phyloP scores from a whole-genome alignment of 441 rosid genomes.

The Macaranga tanarius region DNA sequence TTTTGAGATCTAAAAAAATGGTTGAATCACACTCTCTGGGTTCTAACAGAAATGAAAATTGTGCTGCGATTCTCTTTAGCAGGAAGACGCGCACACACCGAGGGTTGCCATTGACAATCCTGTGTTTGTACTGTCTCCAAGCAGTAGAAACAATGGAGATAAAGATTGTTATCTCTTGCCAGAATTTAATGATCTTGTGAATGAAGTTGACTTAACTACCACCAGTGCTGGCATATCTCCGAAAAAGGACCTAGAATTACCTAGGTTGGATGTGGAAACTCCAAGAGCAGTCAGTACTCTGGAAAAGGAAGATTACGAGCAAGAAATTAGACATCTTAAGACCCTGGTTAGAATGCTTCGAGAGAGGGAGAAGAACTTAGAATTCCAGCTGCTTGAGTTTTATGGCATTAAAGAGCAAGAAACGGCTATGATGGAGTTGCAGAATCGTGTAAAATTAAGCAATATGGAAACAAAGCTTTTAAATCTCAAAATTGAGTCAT shows the following conservation, averaged over 20 bases:
- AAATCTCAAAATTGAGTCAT: conserved; percentile 62
- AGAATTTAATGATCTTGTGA: conserved; percentile 49
- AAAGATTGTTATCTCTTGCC: conserved; percentile 55
- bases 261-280: conserved; percentile 35
- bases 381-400: conserved; percentile 70
- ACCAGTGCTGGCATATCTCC: conserved; percentile 24
- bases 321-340: conserved; percentile 59
- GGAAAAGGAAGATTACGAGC: conserved; percentile 49
- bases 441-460: conserved; percentile 69
- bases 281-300: conserved; percentile 38
- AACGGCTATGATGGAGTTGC: conserved; percentile 62
- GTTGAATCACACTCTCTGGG: background rate
- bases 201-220: conserved; percentile 39
- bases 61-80: conserved; percentile 17
- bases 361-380: conserved; percentile 75
- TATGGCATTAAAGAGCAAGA: conserved; percentile 90
- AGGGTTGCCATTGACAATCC: conserved; percentile 28
- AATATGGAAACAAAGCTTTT: conserved; percentile 72
- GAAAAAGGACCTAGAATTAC: conserved; percentile 25
- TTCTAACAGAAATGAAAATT: background rate
- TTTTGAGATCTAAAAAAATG: background rate
- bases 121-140: conserved; percentile 36
- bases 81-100: conserved; percentile 36
- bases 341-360: conserved; percentile 51
- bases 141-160: conserved; percentile 32